Base-by-base conservation (phyloP, 192 early-diverging fungal species). In the Rhizophlyctis rosea region DNA sequence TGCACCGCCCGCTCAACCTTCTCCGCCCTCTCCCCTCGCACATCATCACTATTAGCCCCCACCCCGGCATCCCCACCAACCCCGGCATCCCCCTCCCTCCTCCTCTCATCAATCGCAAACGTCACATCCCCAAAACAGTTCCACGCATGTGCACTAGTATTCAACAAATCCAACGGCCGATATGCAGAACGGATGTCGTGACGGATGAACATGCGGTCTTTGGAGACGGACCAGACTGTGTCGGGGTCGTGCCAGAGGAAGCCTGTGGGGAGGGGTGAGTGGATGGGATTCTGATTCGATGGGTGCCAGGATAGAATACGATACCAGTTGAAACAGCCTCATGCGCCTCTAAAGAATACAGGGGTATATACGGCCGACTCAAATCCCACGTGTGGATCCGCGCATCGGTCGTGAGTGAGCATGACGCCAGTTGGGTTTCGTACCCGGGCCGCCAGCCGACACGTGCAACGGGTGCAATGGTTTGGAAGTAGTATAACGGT, bases 371-470 rank as follows among this genome's bases (percentile, higher is more conserved):
- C 4, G 86, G 85, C 44, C 87, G 65, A 14, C 77, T 68, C 3
- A 91, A 60, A 74, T 92, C 88, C 86, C 87, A 93, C 0, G 89
- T 63, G 48, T 86, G 85, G n/a, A 93, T 76, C 23, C 81, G 61
- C 32, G 68, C 67, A 62, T 90, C 90, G 9, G 75, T 79, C 13
- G 71, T 50, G 34, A 92, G 75, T 3, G 86, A 68, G 54, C 83
- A 88, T 0, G 81, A 82, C n/a, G 90, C 90, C 49, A 93, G 77
- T 57, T 92, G 87, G 32, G 76, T 65, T 14, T 81, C 80, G 68
- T 76, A 70, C 13, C 75, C 72, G 2, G 91, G 91, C 28, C 89
- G 71, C 89, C 89, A 92, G 50, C 83, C 74, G 11, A 90, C 78
- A 34, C 85, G 79, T 2, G 87, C 74, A 2, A 91, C 82, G 54